Percentiles rank a stretch among this genome's conserved stretches.
Evolutionary conservation across 331 rosid genomes (phyloP).

Genomic region (Ulmus americana): DNA sequence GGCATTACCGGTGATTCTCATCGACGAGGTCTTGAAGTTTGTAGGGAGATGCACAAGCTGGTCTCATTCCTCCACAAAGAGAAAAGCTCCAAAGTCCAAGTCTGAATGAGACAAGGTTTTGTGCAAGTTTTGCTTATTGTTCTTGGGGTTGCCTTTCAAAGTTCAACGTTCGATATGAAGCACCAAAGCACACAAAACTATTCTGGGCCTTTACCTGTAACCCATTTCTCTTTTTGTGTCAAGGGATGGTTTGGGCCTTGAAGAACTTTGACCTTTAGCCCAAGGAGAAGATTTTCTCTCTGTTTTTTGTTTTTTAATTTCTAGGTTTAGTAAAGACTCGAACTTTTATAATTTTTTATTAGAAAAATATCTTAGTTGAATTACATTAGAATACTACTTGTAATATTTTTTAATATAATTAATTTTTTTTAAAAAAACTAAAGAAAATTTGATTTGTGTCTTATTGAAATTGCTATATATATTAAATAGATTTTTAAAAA

Average conservation of each 20-base stretch:
- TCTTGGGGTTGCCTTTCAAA: neutral
- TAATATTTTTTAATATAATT: too few relatives aligned
- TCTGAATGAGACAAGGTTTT: constrained; percentile 36
- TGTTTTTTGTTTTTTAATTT: too few relatives aligned
- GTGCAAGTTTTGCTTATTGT: too few relatives aligned
- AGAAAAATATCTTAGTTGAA: too few relatives aligned
- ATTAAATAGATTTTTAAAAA: too few relatives aligned
- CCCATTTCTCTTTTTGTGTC: neutral
- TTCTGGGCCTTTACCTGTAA: neutral
- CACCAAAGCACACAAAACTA: neutral
- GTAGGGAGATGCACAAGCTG: constrained; percentile 57
- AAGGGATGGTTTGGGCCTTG: neutral
- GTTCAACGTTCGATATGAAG: neutral
- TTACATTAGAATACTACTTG: too few relatives aligned
- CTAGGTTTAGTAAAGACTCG: too few relatives aligned
- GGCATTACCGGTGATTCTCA: constrained; percentile 63
- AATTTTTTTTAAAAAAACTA: too few relatives aligned
- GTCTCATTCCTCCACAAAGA: constrained; percentile 18
- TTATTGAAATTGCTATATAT: too few relatives aligned
- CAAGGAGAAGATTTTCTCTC: neutral
- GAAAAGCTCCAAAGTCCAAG: constrained; percentile 33
- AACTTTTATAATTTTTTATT: too few relatives aligned
- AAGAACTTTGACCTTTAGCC: neutral
- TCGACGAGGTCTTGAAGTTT: constrained; percentile 72
- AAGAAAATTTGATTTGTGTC: too few relatives aligned